phyloP scores from a whole-genome alignment of 116 monocot genomes.

The Thalassia testudinum region DNA sequence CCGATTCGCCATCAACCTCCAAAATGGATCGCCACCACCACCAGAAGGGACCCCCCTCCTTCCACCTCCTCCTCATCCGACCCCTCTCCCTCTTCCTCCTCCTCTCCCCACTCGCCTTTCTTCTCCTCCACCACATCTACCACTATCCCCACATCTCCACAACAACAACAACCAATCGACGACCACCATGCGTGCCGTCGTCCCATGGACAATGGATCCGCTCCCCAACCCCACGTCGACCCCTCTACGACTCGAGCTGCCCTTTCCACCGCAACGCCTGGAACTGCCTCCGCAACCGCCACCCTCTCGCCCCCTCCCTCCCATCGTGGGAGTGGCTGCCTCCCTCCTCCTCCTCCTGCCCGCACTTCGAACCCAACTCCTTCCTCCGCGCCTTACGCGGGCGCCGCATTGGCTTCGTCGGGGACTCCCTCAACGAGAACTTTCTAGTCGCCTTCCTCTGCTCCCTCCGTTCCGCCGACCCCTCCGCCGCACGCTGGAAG shows the following conservation, averaged over 20 bases:
- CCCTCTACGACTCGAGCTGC: slow-evolving; percentile 49
- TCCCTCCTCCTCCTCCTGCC: slow-evolving; percentile 16
- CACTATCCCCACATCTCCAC: slow-evolving; percentile 3
- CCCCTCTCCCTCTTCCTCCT: slow-evolving; percentile 1
- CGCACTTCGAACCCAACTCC: slow-evolving; percentile 29
- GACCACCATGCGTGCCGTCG: not conserved
- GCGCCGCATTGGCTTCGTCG: slow-evolving; percentile 66
- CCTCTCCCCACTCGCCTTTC: slow-evolving; percentile 6
- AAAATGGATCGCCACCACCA: too few relatives aligned
- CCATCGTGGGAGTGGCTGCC: slow-evolving; percentile 65
- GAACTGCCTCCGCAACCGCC: slow-evolving; percentile 58
- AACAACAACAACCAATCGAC: not conserved
- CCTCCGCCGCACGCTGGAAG: slow-evolving; percentile 75
- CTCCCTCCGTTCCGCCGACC: slow-evolving; percentile 42
- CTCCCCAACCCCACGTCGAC: slow-evolving; percentile 1
- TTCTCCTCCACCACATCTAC: slow-evolving; percentile 6
- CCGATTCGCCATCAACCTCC: too few relatives aligned
- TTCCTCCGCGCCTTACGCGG: slow-evolving; percentile 49
- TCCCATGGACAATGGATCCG: slow-evolving; percentile 43
- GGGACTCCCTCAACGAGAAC: slow-evolving; percentile 94
- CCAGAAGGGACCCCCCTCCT: too few relatives aligned
- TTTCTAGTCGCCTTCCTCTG: slow-evolving; percentile 76
- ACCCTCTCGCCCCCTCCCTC: slow-evolving; percentile 34
- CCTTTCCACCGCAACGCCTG: slow-evolving; percentile 93
- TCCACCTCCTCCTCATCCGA: too few relatives aligned